phyloP scores from a whole-genome alignment of 768 basidiomycete species.

The Pluteus cervinus region DNA sequence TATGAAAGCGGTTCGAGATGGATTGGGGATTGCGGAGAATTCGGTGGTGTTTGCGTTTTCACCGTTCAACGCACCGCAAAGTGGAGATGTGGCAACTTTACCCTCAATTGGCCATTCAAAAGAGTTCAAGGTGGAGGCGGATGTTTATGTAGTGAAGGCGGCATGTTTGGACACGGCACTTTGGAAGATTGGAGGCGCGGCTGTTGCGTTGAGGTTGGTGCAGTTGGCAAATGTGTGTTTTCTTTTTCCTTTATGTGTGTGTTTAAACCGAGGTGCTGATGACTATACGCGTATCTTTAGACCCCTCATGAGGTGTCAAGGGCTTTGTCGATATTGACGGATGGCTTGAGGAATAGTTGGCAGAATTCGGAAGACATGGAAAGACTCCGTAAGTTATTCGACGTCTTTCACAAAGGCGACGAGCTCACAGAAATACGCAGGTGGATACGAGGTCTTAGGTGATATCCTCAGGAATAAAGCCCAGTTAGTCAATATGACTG shows the following conservation, averaged over 20 bases:
- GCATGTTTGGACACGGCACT: slow-evolving; percentile 67
- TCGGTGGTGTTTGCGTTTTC: slow-evolving; percentile 36
- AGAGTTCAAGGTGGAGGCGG: slow-evolving; percentile 33
- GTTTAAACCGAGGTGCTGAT: background rate
- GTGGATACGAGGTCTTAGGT: slow-evolving; percentile 83
- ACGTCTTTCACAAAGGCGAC: background rate
- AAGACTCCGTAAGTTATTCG: slow-evolving; percentile 49
- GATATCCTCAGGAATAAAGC: slow-evolving; percentile 69
- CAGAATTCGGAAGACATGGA: slow-evolving; percentile 95
- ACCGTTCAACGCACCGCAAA: slow-evolving; percentile 15
- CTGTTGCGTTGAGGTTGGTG: slow-evolving; percentile 65
- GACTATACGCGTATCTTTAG: slow-evolving; percentile 24
- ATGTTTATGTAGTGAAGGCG: slow-evolving; percentile 56
- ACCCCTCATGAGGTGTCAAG: slow-evolving; percentile 73
- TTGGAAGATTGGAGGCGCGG: slow-evolving; percentile 81
- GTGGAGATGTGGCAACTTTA: background rate
- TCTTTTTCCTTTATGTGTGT: background rate
- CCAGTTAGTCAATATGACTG: slow-evolving; percentile 68
- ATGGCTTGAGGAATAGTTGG: slow-evolving; percentile 82
- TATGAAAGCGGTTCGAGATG: slow-evolving; percentile 18
- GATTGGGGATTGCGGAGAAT: slow-evolving; percentile 29
- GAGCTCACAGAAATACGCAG: slow-evolving; percentile 30
- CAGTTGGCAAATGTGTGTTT: slow-evolving; percentile 64
- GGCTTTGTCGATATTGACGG: slow-evolving; percentile 65
- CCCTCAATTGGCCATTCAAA: background rate